Evolutionary conservation across 1,139 yeast genomes (phyloP), one percentile per base, ranked within the genome.

Genomic region (Blastobotrys persicus): DNA sequence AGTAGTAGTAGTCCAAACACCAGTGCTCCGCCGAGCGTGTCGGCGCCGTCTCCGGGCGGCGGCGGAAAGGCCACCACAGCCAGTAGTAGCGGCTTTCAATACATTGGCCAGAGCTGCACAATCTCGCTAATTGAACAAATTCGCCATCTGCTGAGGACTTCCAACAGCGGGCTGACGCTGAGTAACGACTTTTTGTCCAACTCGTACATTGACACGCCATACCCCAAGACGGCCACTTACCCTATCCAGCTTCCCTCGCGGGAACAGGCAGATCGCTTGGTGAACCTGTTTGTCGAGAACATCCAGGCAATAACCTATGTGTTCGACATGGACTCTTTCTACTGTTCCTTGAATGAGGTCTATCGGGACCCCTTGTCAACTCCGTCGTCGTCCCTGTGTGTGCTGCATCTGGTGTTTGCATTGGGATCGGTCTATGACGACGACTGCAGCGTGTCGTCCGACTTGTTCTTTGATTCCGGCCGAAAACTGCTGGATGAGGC

Each of bases 401-500:
- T 34, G 20, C 19, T 34, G 18, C 17, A 34, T 14, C 19, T 34
- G 18, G 39, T 34, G 18, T 34, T 34, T 17, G 39, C 39, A 4
- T 12, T 34, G 12, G 39, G 18, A 6, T 34, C 39, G 6, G 39
- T 34, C 6, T 34, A 34, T 12, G 39, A 34, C 39, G 39, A 34
- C 12, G 39, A 34, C 11, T 23, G 28, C 28, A 23, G 9, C 9
- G 28, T 23, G 5, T 34, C 18, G 17, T 64, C 70, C 2, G 46
- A 51, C 4, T 49, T 59, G 2, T 72, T 63, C 50, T 70, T 71
- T 47, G 70, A 71, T 19, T 62, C 68, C 48, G 76, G 74, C 1
- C 51, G 67, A 45, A 56, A 61, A 19, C 53, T 73, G n/a, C 53
- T 69, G 40, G 56, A 65, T 35, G 57, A 63, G 9, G 56, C 65